Base-by-base conservation (phyloP, 2,329 filamentous ascomycete genomes). In the Talaromyces sp. region DNA sequence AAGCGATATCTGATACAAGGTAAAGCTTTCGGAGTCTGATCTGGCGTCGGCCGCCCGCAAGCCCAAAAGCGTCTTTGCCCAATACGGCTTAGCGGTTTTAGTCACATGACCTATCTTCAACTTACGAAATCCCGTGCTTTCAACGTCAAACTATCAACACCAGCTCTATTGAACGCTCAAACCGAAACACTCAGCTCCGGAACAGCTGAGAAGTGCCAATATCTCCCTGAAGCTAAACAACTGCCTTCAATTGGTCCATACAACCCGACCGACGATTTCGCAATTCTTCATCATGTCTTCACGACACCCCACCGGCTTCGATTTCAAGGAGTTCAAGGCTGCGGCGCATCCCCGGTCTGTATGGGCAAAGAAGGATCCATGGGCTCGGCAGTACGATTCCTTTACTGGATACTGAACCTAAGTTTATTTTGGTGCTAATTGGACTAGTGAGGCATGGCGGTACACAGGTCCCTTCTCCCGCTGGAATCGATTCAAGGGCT, bases 401-500 rank as follows among this genome's bases (percentile, higher is more conserved):
- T 14, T 13, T 39, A 39, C 11, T 39, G 37, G 14, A 39, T 14
- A 14, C 41, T 19, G 19, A 43, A n/a, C 3, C n/a, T 45, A 19
- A 9, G n/a, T 45, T 19, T 3, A n/a, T 8, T 19, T 10, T 19
- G 16, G 41, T 16, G 16, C 67, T 74, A 65, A 74, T 71, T 58
- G 47, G 7, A 31, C 43, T 77, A 99, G 95, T 76, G 95, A 99
- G 84, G 86, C 91, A 76, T 99, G 95, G 95, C 87, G 95, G 80
- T 97, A 97, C 84, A 89, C 86, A 41, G 95, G 94, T 69, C 89
- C 87, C 63, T 98, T 97, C 84, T 90, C 89, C 70, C 87, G 94
- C 73, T 90, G 84, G 82, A 96, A 97, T 82, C 90, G 95, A 72
- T 95, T 97, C 84, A 93, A 89, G 82, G 84, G 86, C 73, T 84